Percentiles rank a stretch among this genome's conserved stretches.
Conservation (phyloP, 2,329 filamentous ascomycete genomes). For the Aspergillus texensis region DNA sequence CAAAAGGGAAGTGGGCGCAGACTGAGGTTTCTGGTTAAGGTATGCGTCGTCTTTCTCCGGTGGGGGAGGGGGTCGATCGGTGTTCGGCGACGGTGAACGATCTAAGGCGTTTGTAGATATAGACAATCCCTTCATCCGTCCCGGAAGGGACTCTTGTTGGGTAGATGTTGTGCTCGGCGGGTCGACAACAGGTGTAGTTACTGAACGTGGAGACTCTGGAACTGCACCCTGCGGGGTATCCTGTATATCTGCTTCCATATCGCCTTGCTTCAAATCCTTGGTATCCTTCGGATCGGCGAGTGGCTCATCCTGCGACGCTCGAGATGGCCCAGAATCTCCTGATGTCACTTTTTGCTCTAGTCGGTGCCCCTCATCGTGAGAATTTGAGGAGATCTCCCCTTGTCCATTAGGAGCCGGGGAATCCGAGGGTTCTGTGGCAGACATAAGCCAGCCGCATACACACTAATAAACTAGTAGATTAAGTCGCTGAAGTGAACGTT, state of each 20-base stretch:
- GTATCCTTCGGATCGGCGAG: constrained; percentile 11
- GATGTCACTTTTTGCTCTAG: constrained; percentile 27
- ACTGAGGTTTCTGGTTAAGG: constrained; percentile 44
- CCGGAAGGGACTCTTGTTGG: constrained; percentile 28
- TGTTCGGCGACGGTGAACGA: constrained; percentile 15
- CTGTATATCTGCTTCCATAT: constrained; percentile 19
- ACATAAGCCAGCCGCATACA: constrained; percentile 50
- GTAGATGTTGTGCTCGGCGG: constrained; percentile 16
- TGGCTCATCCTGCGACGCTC: constrained; percentile 23
- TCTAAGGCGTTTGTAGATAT: constrained; percentile 29
- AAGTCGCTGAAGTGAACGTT: constrained; percentile 5
- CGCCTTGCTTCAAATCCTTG: constrained; percentile 12
- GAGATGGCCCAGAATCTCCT: constrained; percentile 21
- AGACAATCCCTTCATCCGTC: constrained; percentile 35
- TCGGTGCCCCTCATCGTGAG: constrained; percentile 22
- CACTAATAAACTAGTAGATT: constrained; percentile 10
- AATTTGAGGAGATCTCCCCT: constrained; percentile 25
- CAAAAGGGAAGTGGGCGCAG: constrained; percentile 41
- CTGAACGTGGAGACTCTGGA: constrained; percentile 9
- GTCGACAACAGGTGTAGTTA: constrained; percentile 12
- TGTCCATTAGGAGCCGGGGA: constrained; percentile 26
- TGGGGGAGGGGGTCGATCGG: constrained; percentile 47
- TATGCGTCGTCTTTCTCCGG: constrained; percentile 57
- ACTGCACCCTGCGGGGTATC: constrained; percentile 4
- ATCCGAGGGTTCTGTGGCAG: constrained; percentile 32